Evolutionary conservation across 139 green algal species (phyloP).

Genomic region (Micractinium sp.): DNA sequence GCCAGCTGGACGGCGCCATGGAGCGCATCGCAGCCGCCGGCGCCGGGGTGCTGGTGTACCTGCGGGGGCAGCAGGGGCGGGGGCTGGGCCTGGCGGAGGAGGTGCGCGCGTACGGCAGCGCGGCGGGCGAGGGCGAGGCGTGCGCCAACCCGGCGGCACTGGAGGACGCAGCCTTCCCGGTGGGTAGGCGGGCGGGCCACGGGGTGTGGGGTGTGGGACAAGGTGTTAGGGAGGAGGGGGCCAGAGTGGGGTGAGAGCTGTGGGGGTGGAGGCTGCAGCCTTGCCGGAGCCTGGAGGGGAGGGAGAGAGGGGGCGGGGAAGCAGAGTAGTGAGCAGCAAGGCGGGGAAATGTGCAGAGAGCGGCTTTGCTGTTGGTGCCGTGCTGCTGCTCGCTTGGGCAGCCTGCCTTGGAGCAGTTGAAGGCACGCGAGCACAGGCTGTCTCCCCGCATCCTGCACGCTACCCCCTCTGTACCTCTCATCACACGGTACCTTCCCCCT

Average conservation of each 20-base stretch:
- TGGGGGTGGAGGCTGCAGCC: not conserved
- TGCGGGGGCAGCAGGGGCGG: slow-evolving; percentile 50
- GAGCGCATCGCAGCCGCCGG: slow-evolving; percentile 44
- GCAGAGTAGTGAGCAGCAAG: too few relatives aligned
- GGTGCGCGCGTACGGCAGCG: slow-evolving; percentile 40
- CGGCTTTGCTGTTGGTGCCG: too few relatives aligned
- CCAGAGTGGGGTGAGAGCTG: not conserved
- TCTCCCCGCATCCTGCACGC: too few relatives aligned
- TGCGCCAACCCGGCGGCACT: slow-evolving; percentile 7
- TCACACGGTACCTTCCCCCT: too few relatives aligned
- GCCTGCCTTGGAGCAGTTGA: too few relatives aligned
- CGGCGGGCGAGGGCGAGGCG: not conserved
- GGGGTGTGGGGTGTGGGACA: not conserved
- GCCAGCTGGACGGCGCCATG: slow-evolving; percentile 61
- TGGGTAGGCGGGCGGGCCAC: slow-evolving; percentile 46
- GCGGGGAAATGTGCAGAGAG: too few relatives aligned
- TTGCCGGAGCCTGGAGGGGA: too few relatives aligned
- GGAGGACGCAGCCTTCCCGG: slow-evolving; percentile 26
- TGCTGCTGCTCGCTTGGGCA: too few relatives aligned
- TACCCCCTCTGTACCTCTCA: not conserved
- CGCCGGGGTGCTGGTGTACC: slow-evolving; percentile 70
- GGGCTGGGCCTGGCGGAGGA: slow-evolving; percentile 45
- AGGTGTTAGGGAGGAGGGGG: not conserved
- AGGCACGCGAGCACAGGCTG: too few relatives aligned
- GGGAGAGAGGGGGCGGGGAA: not conserved